phyloP scores from a whole-genome alignment of 495 filamentous ascomycete species.

The Patellaria atrata region DNA sequence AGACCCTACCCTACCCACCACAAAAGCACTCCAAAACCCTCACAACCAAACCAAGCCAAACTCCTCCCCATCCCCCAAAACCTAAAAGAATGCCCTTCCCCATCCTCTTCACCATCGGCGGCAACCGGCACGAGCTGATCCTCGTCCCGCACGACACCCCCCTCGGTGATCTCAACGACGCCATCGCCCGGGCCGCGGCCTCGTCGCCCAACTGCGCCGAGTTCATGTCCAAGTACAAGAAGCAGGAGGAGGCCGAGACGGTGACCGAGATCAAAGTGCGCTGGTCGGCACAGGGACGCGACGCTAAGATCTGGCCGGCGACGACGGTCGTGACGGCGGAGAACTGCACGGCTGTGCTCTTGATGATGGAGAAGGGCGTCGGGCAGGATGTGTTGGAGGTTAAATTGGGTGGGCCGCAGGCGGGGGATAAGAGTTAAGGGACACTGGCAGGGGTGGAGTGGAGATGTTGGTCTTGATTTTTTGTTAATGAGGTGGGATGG shows the following conservation, averaged over 20 bases:
- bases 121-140: slow-evolving; percentile 18
- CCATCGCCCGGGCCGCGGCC: slow-evolving; percentile 7
- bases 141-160: slow-evolving; percentile 6
- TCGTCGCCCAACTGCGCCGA: slow-evolving; percentile 21
- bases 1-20: too few species aligned
- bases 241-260: slow-evolving; percentile 10
- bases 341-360: slow-evolving; percentile 20
- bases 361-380: slow-evolving; percentile 20
- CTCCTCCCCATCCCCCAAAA: too few species aligned
- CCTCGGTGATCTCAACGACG: slow-evolving; percentile 10
- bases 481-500: too few species aligned
- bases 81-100: too few species aligned
- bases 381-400: slow-evolving; percentile 23
- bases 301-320: slow-evolving; percentile 19
- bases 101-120: slow-evolving; percentile 21
- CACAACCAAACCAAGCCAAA: too few species aligned
- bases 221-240: slow-evolving; percentile 20
- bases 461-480: too few species aligned
- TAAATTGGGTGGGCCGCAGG: slow-evolving; percentile 11
- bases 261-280: slow-evolving; percentile 19
- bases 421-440: too few species aligned
- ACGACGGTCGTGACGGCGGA: slow-evolving; percentile 21
- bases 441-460: too few species aligned
- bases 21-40: too few species aligned
- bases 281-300: slow-evolving; percentile 17